Percentiles rank a stretch among this genome's conserved stretches.
These are phyloP conservation scores for Penicillium olsonii DNA, from an alignment of 2,329 filamentous ascomycete species.

Conservation along the genomic window DNA sequence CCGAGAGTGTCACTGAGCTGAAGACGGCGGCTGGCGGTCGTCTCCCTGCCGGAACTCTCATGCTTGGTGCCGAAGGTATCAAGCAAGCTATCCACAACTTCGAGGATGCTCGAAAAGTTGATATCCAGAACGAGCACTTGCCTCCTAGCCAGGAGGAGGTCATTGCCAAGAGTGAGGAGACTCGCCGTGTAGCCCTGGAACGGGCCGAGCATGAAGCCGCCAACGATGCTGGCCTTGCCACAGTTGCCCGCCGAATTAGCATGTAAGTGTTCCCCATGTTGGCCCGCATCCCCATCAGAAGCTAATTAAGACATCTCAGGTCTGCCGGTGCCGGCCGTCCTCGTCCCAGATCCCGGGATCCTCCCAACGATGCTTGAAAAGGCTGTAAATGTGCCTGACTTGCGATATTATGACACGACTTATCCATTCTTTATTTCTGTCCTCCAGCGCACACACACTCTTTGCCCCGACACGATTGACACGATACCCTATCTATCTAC, in stretches of 20 bases:
- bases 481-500: constrained; percentile 28
- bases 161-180: constrained; percentile 75
- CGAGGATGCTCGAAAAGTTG: constrained; percentile 94
- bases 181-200: constrained; percentile 78
- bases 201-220: constrained; percentile 85
- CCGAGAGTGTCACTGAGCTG: constrained; percentile 92
- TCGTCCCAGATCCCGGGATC: constrained; percentile 35
- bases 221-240: constrained; percentile 84
- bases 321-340: constrained; percentile 41
- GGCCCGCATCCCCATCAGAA: not conserved
- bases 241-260: constrained; percentile 87
- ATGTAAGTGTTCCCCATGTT: constrained; percentile 66
- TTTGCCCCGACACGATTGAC: constrained; percentile 28
- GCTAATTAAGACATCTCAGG: constrained; percentile 29
- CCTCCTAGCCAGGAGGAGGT: constrained; percentile 94
- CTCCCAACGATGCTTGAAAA: constrained; percentile 28
- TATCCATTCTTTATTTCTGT: constrained; percentile 27
- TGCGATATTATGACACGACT: constrained; percentile 28
- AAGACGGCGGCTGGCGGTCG: constrained; percentile 94
- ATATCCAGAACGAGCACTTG: constrained; percentile 92
- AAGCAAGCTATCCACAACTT: constrained; percentile 98
- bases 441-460: constrained; percentile 23
- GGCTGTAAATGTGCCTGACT: constrained; percentile 18
- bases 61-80: constrained; percentile 97
- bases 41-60: constrained; percentile 90